These are phyloP conservation scores for Kingdonia uniflora DNA, from an alignment of 164 flowering plant species.

Conservation along the genomic window DNA sequence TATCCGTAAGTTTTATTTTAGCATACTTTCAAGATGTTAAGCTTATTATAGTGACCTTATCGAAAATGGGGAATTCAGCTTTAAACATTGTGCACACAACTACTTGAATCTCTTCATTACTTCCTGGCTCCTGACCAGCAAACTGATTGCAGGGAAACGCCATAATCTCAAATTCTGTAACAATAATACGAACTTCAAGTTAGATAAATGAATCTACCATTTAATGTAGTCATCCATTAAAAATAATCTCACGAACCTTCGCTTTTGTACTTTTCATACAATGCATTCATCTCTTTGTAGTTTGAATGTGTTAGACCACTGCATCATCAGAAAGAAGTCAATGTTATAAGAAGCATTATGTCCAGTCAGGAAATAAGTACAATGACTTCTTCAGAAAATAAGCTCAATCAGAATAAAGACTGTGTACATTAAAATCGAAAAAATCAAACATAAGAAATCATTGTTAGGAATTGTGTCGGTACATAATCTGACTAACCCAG, in stretches of 20 bases:
- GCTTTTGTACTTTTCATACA: conserved; percentile 71
- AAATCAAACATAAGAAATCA: too few relatives aligned
- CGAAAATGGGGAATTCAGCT: conserved; percentile 91
- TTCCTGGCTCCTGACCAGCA: conserved; percentile 82
- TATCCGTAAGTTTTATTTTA: too few relatives aligned
- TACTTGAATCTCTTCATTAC: conserved; percentile 59
- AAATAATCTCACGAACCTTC: conserved; percentile 41
- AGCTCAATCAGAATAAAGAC: neutral
- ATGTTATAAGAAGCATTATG: too few relatives aligned
- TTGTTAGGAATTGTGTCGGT: too few relatives aligned
- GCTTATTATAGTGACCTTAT: conserved; percentile 38
- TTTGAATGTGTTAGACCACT: conserved; percentile 80
- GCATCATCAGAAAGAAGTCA: conserved; percentile 11
- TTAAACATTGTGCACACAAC: conserved; percentile 65
- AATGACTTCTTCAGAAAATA: neutral
- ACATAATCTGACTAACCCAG: too few relatives aligned
- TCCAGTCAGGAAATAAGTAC: neutral
- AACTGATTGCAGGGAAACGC: conserved; percentile 99
- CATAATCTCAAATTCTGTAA: conserved; percentile 70
- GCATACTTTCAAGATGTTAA: too few relatives aligned
- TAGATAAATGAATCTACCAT: neutral
- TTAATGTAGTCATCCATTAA: neutral
- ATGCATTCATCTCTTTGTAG: conserved; percentile 69
- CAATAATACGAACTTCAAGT: neutral
- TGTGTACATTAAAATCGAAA: too few relatives aligned